Base-by-base conservation (phyloP, 2,329 filamentous ascomycete genomes). In the Thielaviopsis populi region DNA sequence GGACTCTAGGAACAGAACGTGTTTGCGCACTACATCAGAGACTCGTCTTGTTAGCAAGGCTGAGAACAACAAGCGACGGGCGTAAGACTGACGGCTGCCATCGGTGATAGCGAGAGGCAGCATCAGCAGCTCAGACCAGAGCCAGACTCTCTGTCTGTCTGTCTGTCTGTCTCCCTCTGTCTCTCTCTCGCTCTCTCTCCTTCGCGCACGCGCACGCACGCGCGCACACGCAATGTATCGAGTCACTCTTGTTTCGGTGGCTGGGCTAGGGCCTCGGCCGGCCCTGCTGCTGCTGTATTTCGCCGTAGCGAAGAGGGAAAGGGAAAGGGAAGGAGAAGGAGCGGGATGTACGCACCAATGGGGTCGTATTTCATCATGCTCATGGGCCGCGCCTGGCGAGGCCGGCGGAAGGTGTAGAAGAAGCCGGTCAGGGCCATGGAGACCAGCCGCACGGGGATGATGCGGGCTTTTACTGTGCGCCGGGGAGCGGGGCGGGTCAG, bases 331-430 rank as follows among this genome's bases (percentile, higher is more conserved):
- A 43, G 10, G 3, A 4, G 22, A n/a, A 30, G 15, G 1, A 17
- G 27, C 17, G 15, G 11, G 43, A 10, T 3, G 3, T 56, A 62
- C 73, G 69, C 84, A 95, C 89, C 87, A 68, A 99, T 91, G 50
- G 94, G 94, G 73, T 99, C 94, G 76, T 99, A 99, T 80, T 99
- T 99, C 70, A 99, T 79, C 90, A 99, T 94, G 78, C 91, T 95
- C 76, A 99, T 83, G 64, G 95, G 91, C 54, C 87, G 80, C 67
- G 91, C 81, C 37, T 83, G 82, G 69, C 94, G 86, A 13, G 91
- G 91, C 66, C 95, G 86, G 69, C 87, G 81, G 75, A 95, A 85
- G 63, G 90, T 95, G 75, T 92, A 91, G 81, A 92, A 99, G 82
- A 91, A 99, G 72, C 94, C 94, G 30, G 94, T 99, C 87, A 96